Conservation (phyloP, 2,329 filamentous ascomycete species). For the Coniochaeta sp. region DNA sequence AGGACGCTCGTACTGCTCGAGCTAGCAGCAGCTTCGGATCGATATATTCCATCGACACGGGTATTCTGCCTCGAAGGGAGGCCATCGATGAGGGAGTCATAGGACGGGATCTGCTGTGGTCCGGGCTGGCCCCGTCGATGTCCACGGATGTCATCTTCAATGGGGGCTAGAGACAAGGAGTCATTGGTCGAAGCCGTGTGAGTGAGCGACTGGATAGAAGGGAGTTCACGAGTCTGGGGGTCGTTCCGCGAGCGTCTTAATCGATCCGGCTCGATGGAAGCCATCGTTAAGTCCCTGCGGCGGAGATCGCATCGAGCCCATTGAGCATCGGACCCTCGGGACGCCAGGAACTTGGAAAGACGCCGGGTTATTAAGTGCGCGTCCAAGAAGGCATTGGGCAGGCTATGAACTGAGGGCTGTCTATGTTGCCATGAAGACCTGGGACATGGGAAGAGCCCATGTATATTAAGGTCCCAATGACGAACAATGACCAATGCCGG, state of each 20-base stretch:
- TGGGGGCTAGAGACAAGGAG: conserved; percentile 36
- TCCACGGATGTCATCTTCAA: conserved; percentile 39
- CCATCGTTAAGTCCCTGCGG: conserved; percentile 40
- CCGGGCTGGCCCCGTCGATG: conserved; percentile 23
- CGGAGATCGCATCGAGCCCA: conserved; percentile 28
- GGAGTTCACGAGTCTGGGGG: conserved; percentile 43
- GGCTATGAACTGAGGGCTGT: not conserved
- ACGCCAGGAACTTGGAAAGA: not conserved
- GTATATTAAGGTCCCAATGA: too few relatives aligned
- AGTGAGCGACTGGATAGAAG: conserved; percentile 44
- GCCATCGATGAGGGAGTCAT: conserved; percentile 10
- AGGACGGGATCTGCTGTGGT: conserved; percentile 18
- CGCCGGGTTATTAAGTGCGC: not conserved
- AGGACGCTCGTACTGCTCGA: conserved; percentile 16
- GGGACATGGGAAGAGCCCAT: too few relatives aligned
- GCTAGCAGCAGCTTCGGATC: conserved; percentile 8
- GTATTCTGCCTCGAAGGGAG: conserved; percentile 9
- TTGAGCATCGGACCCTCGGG: not conserved
- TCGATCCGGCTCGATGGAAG: conserved; percentile 56
- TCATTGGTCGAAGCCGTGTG: conserved; percentile 19
- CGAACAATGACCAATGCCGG: too few relatives aligned
- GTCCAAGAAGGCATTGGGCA: not conserved
- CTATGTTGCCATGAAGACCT: not conserved
- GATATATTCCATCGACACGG: conserved; percentile 7
- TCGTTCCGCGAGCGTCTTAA: conserved; percentile 59